phyloP scores from a whole-genome alignment of 257 asterid genomes.

The Pogostemon cablin region DNA sequence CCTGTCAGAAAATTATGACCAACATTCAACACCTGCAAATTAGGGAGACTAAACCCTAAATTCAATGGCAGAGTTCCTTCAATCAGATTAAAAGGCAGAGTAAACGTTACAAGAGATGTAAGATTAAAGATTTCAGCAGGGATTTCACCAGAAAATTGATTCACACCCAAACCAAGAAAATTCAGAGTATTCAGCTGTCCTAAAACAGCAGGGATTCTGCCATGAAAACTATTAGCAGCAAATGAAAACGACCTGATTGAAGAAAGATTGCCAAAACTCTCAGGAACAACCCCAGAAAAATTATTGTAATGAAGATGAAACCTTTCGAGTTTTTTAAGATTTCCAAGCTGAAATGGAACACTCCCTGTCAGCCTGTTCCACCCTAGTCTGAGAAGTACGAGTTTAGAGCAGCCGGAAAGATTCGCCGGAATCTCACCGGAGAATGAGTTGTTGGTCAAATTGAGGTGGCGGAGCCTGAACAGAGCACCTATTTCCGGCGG shows the following conservation, averaged over 20 bases:
- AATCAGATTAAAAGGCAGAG: slow-evolving; percentile 26
- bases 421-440: slow-evolving; percentile 34
- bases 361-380: slow-evolving; percentile 31
- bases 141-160: slow-evolving; percentile 28
- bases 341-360: slow-evolving; percentile 32
- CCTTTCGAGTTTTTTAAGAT: slow-evolving; percentile 19
- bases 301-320: slow-evolving; percentile 28
- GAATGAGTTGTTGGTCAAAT: slow-evolving; percentile 33
- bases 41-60: slow-evolving; percentile 30
- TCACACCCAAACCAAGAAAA: slow-evolving; percentile 29
- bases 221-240: slow-evolving; percentile 26
- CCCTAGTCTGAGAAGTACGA: slow-evolving; percentile 27
- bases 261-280: slow-evolving; percentile 30
- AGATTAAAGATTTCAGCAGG: slow-evolving; percentile 29
- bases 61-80: slow-evolving; percentile 29
- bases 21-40: slow-evolving; percentile 27
- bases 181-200: slow-evolving; percentile 25
- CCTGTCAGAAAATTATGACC: slow-evolving; percentile 31
- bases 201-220: slow-evolving; percentile 22
- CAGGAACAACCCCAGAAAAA: slow-evolving; percentile 29
- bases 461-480: slow-evolving; percentile 30
- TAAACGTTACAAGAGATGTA: slow-evolving; percentile 15
- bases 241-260: slow-evolving; percentile 25
- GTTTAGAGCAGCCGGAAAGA: slow-evolving; percentile 27
- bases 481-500: slow-evolving; percentile 30